Conservation (phyloP, 352 stramenopile genomes). For the Phytophthora cactorum region DNA sequence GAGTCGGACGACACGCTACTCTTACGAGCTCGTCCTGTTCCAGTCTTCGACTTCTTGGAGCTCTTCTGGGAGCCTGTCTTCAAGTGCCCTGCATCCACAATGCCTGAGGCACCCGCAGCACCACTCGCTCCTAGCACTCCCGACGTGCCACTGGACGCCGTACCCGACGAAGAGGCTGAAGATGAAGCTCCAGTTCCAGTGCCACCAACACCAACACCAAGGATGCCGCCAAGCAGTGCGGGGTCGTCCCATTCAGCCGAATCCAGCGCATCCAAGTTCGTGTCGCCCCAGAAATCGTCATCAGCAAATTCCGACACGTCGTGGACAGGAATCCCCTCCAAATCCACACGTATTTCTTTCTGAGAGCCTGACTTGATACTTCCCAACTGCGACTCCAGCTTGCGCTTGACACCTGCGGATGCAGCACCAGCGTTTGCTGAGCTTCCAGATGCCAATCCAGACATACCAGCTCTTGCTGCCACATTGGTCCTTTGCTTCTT, state of each 20-base stretch:
- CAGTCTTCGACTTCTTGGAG: constrained; percentile 73
- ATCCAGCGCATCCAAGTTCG: constrained; percentile 86
- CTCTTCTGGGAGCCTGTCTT: constrained; percentile 30
- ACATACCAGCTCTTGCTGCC: constrained; percentile 15
- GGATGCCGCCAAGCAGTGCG: constrained; percentile 70
- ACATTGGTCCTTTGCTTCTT: constrained; percentile 64
- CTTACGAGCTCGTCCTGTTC: constrained; percentile 51
- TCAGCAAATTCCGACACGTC: constrained; percentile 81
- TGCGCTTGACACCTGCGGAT: constrained; percentile 63
- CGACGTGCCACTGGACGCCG: constrained; percentile 21
- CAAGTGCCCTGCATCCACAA: constrained; percentile 15
- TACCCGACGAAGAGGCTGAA: constrained; percentile 31
- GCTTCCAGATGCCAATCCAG: constrained; percentile 15
- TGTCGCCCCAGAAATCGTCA: constrained; percentile 90
- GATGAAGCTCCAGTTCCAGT: constrained; percentile 26
- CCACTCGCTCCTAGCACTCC: constrained; percentile 4
- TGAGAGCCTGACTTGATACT: constrained; percentile 33
- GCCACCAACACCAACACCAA: constrained; percentile 39
- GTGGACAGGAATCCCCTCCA: constrained; percentile 77
- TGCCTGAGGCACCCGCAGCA: not conserved
- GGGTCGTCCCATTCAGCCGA: constrained; percentile 85
- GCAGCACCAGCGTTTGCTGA: constrained; percentile 11
- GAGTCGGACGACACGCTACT: constrained; percentile 66
- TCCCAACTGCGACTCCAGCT: constrained; percentile 58
- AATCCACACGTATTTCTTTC: constrained; percentile 79